These are phyloP conservation scores for Neurospora sp. DNA, from an alignment of 495 filamentous ascomycete species.

Conservation along the genomic window DNA sequence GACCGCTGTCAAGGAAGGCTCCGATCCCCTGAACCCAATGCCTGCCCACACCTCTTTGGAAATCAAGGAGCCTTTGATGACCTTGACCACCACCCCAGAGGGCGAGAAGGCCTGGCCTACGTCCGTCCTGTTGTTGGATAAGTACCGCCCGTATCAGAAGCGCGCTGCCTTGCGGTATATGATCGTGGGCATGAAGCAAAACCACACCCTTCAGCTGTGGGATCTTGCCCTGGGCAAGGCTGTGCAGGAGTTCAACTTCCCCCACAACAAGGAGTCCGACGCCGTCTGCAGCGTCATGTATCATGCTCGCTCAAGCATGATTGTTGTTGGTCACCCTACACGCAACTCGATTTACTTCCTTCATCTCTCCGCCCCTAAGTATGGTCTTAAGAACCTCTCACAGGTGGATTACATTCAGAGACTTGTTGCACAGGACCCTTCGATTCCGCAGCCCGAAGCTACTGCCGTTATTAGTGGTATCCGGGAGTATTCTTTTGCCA, in stretches of 20 bases:
- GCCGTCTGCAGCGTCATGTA: constrained; percentile 94
- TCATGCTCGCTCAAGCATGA: constrained; percentile 78
- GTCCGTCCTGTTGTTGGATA: constrained; percentile 91
- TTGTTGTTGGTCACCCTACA: constrained; percentile 90
- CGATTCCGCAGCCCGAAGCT: constrained; percentile 72
- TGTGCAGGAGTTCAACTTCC: constrained; percentile 93
- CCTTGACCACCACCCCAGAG: constrained; percentile 65
- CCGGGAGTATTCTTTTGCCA: constrained; percentile 83
- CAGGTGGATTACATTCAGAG: constrained; percentile 80
- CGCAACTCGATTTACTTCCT: constrained; percentile 96
- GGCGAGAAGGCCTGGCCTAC: constrained; percentile 90
- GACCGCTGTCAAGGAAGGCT: constrained; percentile 45
- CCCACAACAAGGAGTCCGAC: constrained; percentile 93
- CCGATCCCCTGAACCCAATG: constrained; percentile 39
- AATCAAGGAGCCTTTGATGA: constrained; percentile 66
- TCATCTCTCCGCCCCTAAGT: constrained; percentile 85
- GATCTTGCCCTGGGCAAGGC: constrained; percentile 91
- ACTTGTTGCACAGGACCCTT: constrained; percentile 59
- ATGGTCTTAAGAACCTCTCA: constrained; percentile 66
- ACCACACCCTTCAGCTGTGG: constrained; percentile 98
- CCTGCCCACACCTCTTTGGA: constrained; percentile 52
- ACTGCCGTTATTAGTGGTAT: constrained; percentile 95
- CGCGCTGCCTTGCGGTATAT: constrained; percentile 83
- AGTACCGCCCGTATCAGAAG: constrained; percentile 80
- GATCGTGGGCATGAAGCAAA: constrained; percentile 96